Conservation (phyloP, 441 rosid species). For the Kokia cookei region DNA sequence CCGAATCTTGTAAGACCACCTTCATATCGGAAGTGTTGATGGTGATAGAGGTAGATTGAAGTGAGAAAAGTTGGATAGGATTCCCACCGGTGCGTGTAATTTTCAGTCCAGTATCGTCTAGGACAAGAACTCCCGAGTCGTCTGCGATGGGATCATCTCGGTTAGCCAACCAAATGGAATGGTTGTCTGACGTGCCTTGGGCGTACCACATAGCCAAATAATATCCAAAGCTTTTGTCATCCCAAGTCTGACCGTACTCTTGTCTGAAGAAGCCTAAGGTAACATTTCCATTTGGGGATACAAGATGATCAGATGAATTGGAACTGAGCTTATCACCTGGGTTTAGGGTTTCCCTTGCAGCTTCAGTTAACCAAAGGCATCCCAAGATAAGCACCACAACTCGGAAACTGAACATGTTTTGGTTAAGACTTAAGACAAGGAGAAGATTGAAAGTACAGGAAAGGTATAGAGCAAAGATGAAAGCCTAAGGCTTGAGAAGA, state of each 20-base stretch:
- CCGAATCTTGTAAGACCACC: background rate
- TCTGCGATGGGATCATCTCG: constrained; percentile 31
- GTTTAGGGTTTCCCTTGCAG: background rate
- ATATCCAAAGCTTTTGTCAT: background rate
- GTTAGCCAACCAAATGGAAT: constrained; percentile 46
- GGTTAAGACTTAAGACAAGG: background rate
- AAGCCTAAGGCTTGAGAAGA: constrained; percentile 42
- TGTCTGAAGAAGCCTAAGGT: background rate
- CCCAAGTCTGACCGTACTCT: background rate
- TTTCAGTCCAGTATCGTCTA: constrained; percentile 12
- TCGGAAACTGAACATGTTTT: background rate
- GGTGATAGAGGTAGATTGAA: background rate
- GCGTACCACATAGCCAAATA: background rate
- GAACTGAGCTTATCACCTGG: background rate
- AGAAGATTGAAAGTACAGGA: constrained; percentile 21
- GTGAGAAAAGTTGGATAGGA: background rate
- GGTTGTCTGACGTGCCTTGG: background rate
- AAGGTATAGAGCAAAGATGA: constrained; percentile 17
- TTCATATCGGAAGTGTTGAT: background rate
- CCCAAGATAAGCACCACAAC: background rate
- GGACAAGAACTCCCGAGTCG: constrained; percentile 14
- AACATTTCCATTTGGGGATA: background rate
- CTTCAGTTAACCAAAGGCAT: background rate
- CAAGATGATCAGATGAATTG: background rate
- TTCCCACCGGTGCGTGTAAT: background rate